Base-by-base conservation (phyloP, 2,329 filamentous ascomycete species). In the Exserohilum rostratum region DNA sequence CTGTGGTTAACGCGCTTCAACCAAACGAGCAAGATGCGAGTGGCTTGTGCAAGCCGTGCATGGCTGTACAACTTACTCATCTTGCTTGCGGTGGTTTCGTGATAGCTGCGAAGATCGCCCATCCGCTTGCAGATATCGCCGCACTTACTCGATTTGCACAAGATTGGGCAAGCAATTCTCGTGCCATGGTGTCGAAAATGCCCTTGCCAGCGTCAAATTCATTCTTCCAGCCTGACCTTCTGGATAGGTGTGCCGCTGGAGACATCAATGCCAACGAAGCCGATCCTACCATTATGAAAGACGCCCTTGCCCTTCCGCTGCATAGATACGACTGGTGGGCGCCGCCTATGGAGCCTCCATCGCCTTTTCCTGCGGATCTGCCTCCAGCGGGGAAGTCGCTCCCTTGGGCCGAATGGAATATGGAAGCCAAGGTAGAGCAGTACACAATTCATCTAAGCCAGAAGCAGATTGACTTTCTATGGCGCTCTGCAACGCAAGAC, bases 281-380 rank as follows among this genome's bases (percentile, higher is more conserved):
- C 3, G 25, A 58, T 13, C 35, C 39, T 2, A n/a, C 34, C 30
- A 50, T 55, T 6, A 30, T 55, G 39, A 15, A 44, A 43, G 25
- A 6, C 11, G 2, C 25, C 15, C n/a, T 22, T 58, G 5, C 55
- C 55, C 5, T 42, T n/a, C n/a, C n/a, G n/a, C n/a, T 58, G 40
- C 51, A 58, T 37, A 52, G 55, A 17, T 55, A 58, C 25, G 55
- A 58, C 15, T 58, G 55, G 51, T 58, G 55, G 55, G 48, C 40
- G 9, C n/a, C 55, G 29, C 55, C 55, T 13, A 40, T 13, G 6
- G 42, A 42, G 27, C 51, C 55, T 18, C 51, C 55, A 2, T 6
- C 48, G 1, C 39, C 55, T 5, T 58, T 58, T 22, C 47, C 27
- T 12, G 22, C 53, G 17, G 33, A 37, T 33, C 30, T 31, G 5